These are phyloP conservation scores for Opeltia flavorubescens DNA, from an alignment of 495 filamentous ascomycete species.

Conservation along the genomic window DNA sequence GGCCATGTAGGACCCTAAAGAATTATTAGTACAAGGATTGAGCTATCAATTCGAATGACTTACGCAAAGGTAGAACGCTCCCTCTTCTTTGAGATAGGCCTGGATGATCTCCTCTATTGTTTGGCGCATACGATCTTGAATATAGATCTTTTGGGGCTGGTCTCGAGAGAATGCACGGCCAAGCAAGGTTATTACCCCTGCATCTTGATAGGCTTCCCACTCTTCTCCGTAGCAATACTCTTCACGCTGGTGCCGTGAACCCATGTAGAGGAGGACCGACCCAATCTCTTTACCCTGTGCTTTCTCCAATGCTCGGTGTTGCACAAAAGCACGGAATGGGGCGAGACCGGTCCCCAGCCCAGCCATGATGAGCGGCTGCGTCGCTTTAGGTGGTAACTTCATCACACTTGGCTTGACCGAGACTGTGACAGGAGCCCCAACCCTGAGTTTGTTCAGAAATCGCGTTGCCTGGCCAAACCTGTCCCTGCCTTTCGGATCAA, in stretches of 20 bases:
- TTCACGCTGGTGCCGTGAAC: constrained; percentile 89
- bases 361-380: constrained; percentile 93
- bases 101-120: constrained; percentile 71
- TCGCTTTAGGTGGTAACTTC: constrained; percentile 80
- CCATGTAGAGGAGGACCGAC: constrained; percentile 87
- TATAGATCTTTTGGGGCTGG: constrained; percentile 97
- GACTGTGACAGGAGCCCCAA: constrained; percentile 68
- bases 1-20: constrained; percentile 80
- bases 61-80: constrained; percentile 80
- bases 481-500: constrained; percentile 72
- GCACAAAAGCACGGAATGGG: constrained; percentile 94
- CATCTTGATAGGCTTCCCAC: constrained; percentile 95
- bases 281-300: constrained; percentile 89
- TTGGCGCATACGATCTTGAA: constrained; percentile 95
- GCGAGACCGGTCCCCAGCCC: constrained; percentile 96
- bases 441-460: constrained; percentile 60
- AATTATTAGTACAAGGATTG: neutral
- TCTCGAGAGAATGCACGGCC: constrained; percentile 93
- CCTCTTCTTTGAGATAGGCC: constrained; percentile 78
- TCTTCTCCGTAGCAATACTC: constrained; percentile 99
- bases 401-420: constrained; percentile 95
- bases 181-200: constrained; percentile 86
- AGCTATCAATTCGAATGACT: neutral
- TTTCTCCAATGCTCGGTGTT: constrained; percentile 95
- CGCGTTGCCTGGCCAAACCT: constrained; percentile 86